Percentiles rank a stretch among this genome's conserved stretches.
These are phyloP conservation scores for Fragaria nilgerrensis DNA, from an alignment of 306 rosid species.

Conservation along the genomic window DNA sequence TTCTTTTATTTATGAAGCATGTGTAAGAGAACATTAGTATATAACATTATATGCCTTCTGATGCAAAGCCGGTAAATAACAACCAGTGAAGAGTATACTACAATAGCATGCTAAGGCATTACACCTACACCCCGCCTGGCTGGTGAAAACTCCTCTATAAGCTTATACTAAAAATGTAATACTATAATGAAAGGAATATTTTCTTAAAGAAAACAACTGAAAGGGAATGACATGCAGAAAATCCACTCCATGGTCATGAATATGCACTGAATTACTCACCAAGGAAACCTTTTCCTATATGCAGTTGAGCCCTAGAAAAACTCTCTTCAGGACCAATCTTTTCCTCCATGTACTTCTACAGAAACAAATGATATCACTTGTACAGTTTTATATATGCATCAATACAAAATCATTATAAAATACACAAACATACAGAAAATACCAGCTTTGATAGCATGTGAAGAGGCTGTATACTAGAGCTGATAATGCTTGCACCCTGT, in stretches of 20 bases:
- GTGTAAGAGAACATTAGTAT: neutral
- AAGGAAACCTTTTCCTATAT: conserved; percentile 37
- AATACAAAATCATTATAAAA: neutral
- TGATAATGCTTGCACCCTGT: conserved; percentile 39
- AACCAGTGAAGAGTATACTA: neutral
- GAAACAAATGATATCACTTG: neutral
- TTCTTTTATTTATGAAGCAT: neutral
- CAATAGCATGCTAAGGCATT: neutral
- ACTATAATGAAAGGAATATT: neutral
- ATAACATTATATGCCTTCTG: neutral
- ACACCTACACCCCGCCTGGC: neutral
- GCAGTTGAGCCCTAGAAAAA: conserved; percentile 28
- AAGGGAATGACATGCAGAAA: neutral
- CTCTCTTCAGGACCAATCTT: conserved; percentile 33
- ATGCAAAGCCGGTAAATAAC: neutral
- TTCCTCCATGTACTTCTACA: conserved; percentile 39
- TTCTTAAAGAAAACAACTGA: neutral
- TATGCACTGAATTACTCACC: conserved; percentile 20
- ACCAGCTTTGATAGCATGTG: conserved; percentile 40
- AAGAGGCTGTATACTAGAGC: conserved; percentile 46
- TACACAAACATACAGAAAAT: conserved; percentile 17
- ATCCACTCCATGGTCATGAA: neutral
- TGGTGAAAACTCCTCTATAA: neutral
- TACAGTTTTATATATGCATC: neutral
- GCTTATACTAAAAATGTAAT: neutral